Percentiles rank a stretch among this genome's conserved stretches.
Evolutionary conservation across 2,329 filamentous ascomycete species (phyloP).

Genomic region (Pyrenophora graminea): DNA sequence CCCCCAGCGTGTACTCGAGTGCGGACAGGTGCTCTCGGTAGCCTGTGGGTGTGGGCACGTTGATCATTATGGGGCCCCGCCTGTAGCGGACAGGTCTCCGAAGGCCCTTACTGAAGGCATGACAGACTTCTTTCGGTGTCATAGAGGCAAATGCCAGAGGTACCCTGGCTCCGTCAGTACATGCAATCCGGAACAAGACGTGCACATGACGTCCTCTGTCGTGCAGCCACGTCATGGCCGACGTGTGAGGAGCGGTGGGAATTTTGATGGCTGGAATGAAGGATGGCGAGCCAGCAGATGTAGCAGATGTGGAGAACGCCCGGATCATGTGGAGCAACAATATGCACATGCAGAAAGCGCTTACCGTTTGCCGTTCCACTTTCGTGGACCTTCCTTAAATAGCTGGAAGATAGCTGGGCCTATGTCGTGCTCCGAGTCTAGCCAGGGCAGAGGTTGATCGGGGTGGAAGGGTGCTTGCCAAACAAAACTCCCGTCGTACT

Average conservation of each 20-base stretch:
- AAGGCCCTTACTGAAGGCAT: conserved; percentile 77
- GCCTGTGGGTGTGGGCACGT: conserved; percentile 81
- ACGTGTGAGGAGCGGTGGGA: conserved; percentile 13
- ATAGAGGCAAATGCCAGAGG: conserved; percentile 90
- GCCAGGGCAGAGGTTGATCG: conserved; percentile 85
- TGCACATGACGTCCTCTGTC: conserved; percentile 14
- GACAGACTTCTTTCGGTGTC: conserved; percentile 80
- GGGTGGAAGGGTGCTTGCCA: conserved; percentile 96
- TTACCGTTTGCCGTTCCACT: conserved; percentile 77
- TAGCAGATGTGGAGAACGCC: conserved; percentile 29
- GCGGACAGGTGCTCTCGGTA: conserved; percentile 85
- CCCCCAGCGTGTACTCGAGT: conserved; percentile 63
- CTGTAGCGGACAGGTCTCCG: conserved; percentile 78
- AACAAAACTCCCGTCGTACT: conserved; percentile 80
- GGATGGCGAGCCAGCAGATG: conserved; percentile 23
- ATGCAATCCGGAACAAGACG: conserved; percentile 19
- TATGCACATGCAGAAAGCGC: conserved; percentile 35
- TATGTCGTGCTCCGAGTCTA: conserved; percentile 95
- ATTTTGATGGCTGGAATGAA: conserved; percentile 14
- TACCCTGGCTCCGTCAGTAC: conserved; percentile 60
- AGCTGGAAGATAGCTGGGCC: conserved; percentile 90
- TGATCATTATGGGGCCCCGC: conserved; percentile 77
- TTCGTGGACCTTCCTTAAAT: conserved; percentile 87
- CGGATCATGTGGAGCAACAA: conserved; percentile 24
- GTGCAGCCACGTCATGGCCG: conserved; percentile 14